Conservation (phyloP, 805 yeast species). For the Naumovozyma castellii region DNA sequence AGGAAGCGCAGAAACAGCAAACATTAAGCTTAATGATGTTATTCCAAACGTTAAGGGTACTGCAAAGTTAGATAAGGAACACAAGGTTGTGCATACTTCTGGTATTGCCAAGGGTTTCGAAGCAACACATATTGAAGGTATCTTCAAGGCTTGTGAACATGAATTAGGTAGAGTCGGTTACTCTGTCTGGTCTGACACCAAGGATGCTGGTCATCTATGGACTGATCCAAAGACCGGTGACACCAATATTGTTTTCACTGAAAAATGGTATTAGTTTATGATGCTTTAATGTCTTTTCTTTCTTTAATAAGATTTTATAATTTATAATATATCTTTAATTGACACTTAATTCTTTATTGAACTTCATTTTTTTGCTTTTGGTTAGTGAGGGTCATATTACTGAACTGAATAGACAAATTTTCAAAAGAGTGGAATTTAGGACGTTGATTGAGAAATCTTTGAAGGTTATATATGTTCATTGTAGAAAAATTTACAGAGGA, state of each 20-base stretch:
- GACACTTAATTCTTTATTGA: too few relatives aligned
- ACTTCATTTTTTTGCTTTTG: too few relatives aligned
- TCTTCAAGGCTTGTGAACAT: constrained; percentile 14
- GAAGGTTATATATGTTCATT: too few relatives aligned
- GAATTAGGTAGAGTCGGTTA: constrained; percentile 24
- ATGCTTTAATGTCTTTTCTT: constrained; percentile 86
- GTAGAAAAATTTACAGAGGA: too few relatives aligned
- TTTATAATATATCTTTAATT: too few relatives aligned
- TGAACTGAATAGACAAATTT: too few relatives aligned
- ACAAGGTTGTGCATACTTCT: constrained; percentile 20
- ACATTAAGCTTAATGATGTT: background rate
- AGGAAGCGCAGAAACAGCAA: background rate
- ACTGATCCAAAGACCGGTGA: background rate
- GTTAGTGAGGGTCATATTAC: too few relatives aligned
- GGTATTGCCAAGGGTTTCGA: constrained; percentile 20
- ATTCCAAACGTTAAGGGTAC: constrained; percentile 22
- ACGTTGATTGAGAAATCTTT: too few relatives aligned
- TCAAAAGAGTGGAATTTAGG: too few relatives aligned
- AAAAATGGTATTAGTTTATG: constrained; percentile 83
- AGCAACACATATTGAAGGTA: constrained; percentile 15
- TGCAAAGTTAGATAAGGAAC: constrained; percentile 22
- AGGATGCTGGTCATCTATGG: background rate
- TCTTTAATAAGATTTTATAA: constrained; percentile 84
- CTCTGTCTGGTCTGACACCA: constrained; percentile 15
- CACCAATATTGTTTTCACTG: constrained; percentile 40